Conservation (phyloP, 306 rosid genomes). For the Rosa chinensis region DNA sequence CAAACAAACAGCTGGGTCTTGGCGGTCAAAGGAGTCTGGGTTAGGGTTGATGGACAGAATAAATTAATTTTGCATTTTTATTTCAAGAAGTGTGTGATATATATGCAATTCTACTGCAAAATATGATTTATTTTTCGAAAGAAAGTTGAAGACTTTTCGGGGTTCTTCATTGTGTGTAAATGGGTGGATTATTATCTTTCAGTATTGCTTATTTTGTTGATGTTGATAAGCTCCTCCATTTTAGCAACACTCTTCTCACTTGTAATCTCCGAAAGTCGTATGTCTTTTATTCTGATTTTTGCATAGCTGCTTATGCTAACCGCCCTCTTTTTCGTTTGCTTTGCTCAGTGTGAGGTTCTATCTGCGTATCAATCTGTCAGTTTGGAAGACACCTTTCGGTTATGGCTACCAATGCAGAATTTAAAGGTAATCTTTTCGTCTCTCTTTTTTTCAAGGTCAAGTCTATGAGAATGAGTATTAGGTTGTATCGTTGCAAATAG, state of each 20-base stretch:
- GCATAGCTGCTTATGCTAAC: not conserved
- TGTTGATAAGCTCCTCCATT: not conserved
- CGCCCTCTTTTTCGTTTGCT: not conserved
- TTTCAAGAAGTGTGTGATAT: not conserved
- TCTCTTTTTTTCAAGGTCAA: not conserved
- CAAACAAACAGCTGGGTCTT: not conserved
- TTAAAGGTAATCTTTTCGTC: not conserved
- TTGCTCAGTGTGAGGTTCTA: too few species aligned
- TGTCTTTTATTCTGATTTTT: not conserved
- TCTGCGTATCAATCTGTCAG: not conserved
- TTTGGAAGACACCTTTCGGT: not conserved
- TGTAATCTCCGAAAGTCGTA: not conserved
- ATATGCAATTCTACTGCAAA: not conserved
- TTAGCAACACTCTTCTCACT: not conserved
- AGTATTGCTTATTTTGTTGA: not conserved
- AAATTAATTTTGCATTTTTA: not conserved
- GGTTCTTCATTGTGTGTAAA: not conserved
- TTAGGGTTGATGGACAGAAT: not conserved
- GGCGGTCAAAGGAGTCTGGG: not conserved
- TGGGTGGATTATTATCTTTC: not conserved
- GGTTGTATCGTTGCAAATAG: not conserved
- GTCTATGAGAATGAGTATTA: not conserved
- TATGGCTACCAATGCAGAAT: not conserved
- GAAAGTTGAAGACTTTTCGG: not conserved
- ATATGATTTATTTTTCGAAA: not conserved